Percentiles rank a stretch among this genome's conserved stretches.
Evolutionary conservation across 352 stramenopile species (phyloP).

Genomic region (Phytophthora europaea): DNA sequence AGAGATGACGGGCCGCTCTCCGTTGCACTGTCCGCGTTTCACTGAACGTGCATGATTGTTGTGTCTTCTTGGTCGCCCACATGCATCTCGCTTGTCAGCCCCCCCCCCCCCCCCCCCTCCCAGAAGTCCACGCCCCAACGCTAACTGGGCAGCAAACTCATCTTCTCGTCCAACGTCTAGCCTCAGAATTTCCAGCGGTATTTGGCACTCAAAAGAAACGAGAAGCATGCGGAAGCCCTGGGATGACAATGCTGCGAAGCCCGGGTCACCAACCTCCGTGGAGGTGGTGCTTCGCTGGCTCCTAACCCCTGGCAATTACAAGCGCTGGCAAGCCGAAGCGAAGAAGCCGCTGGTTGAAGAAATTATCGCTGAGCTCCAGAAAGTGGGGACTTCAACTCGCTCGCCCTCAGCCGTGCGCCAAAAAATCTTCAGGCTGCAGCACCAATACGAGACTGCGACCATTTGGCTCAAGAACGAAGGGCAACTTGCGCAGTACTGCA

Average conservation of each 20-base stretch:
- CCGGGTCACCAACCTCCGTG: slow-evolving; percentile 11
- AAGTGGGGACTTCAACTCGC: slow-evolving; percentile 1
- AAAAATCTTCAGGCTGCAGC: slow-evolving; percentile 8
- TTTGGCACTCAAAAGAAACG: neutral
- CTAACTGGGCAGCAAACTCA: neutral
- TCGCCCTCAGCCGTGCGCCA: neutral
- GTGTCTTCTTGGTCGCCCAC: neutral
- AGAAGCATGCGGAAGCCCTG: neutral
- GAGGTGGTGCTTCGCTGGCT: slow-evolving; percentile 23
- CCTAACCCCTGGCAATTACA: slow-evolving; percentile 17
- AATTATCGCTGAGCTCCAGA: slow-evolving; percentile 12
- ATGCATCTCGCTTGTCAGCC: no score
- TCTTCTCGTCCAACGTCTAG: neutral
- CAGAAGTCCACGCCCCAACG: no score
- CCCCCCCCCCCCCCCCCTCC: no score
- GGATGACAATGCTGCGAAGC: slow-evolving; percentile 10
- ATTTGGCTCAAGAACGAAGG: slow-evolving; percentile 11
- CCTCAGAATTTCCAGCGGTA: neutral
- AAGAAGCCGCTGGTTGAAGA: slow-evolving; percentile 4
- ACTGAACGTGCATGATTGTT: neutral
- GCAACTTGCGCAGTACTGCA: neutral
- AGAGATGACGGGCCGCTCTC: slow-evolving; percentile 27
- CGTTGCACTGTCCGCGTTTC: slow-evolving; percentile 25
- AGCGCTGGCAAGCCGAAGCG: slow-evolving; percentile 4
- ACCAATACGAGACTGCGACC: slow-evolving; percentile 3